These are phyloP conservation scores for Phlebiopsis flavidoalba DNA, from an alignment of 768 basidiomycete species.

Conservation along the genomic window DNA sequence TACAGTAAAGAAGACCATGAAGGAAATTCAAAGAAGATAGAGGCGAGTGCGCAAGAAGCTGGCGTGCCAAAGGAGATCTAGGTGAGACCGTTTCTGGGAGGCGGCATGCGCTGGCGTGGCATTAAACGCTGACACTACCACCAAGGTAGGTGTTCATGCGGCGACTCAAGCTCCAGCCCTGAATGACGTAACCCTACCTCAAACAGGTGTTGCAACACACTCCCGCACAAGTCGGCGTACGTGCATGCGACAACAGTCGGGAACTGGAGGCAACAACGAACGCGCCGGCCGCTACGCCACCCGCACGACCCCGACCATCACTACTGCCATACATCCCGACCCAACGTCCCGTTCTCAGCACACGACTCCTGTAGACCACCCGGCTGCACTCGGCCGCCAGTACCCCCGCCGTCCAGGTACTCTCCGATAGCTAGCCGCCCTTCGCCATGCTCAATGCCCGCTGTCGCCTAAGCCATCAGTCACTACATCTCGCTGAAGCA, in stretches of 20 bases:
- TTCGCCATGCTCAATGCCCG: no score
- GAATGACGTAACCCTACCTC: conserved; percentile 20
- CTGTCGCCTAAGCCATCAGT: no score
- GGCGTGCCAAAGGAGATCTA: conserved; percentile 57
- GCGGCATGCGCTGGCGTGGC: conserved; percentile 59
- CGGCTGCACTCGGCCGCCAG: no score
- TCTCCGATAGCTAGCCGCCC: no score
- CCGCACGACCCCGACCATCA: conserved; percentile 22
- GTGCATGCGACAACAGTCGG: conserved; percentile 90
- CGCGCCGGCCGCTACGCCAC: conserved; percentile 27
- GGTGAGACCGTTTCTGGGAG: conserved; percentile 41
- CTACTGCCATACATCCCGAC: conserved; percentile 32
- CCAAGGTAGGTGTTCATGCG: conserved; percentile 46
- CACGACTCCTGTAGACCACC: no score
- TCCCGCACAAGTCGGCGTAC: conserved; percentile 31
- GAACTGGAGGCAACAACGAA: conserved; percentile 59
- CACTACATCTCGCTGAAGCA: no score
- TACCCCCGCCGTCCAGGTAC: no score
- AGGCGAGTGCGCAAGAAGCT: conserved; percentile 79
- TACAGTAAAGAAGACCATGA: conserved; percentile 84
- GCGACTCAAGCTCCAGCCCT: background rate
- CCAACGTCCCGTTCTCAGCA: conserved; percentile 22
- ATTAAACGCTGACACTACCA: conserved; percentile 77
- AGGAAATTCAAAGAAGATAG: conserved; percentile 99
- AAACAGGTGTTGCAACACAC: conserved; percentile 17